Evolutionary conservation across 192 early-diverging fungal genomes (phyloP), one percentile per base, ranked within the genome.

Genomic region (Rhizophagus sp.): DNA sequence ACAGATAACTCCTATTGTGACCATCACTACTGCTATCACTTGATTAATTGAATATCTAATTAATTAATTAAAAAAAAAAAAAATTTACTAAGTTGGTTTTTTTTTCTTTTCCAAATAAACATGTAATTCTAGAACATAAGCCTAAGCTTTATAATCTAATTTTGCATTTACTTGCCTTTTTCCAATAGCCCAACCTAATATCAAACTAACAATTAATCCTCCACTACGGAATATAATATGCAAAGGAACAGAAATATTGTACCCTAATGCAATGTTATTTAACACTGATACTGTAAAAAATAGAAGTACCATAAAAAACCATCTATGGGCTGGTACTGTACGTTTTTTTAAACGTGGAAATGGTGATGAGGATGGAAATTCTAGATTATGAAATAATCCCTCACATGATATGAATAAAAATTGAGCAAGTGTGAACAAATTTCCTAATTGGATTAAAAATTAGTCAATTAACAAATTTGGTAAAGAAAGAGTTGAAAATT

Each of bases 201-300:
- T 76, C 96, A 97, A 96, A 81, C 92, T 94, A 41, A 95, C 90
- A 71, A 97, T 90, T 30, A 97, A 83, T 12, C 93, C 91, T 36
- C 92, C 93, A 9, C 92, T 94, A 30, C 96, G 86, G 81, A 97
- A 97, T 44, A 97, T 93, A 68, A 97, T 97, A 82, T 97, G 95
- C 72, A 97, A 68, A 17, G 96, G 96, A 49, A 97, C 92, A 25
- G 95, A 90, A 47, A 97, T 94, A 39, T 88, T 85, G 82, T 89
- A 96, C 6, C 91, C 93, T 11, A 96, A 86, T 0, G 95, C 92
- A 81, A 90, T 82, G 81, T 97, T 97, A 80, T 96, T 96, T 70
- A 96, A 82, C 6, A 95, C 88, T 1, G 94, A 95, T 9, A 93
- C 92, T 5, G 84, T 82, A 79, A 94, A 95, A 77, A 95, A 96